These are phyloP conservation scores for Ganoderma resinaceum DNA, from an alignment of 1,284 basidiomycete species.

Conservation along the genomic window DNA sequence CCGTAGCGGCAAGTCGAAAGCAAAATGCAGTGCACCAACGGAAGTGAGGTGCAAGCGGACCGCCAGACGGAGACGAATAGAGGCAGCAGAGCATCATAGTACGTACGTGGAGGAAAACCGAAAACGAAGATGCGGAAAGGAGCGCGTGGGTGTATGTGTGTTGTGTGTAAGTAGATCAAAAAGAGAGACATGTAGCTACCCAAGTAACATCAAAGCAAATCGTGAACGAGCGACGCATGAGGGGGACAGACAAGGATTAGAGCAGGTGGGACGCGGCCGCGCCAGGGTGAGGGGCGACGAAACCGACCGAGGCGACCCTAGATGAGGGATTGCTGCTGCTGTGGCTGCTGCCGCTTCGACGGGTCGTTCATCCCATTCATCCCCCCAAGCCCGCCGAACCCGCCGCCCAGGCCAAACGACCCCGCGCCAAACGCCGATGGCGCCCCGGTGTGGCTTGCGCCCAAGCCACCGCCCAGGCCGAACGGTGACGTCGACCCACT, in stretches of 20 bases:
- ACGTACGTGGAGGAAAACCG: background rate
- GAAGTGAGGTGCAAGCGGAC: background rate
- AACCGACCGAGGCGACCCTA: conserved; percentile 27
- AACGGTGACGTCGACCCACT: conserved; percentile 31
- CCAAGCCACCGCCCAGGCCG: conserved; percentile 19
- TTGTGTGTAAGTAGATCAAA: background rate
- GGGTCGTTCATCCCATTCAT: conserved; percentile 30
- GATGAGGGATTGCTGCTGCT: conserved; percentile 48
- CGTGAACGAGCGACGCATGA: background rate
- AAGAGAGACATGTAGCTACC: conserved; percentile 1
- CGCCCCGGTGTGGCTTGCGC: conserved; percentile 17
- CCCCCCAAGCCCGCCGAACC: conserved; percentile 14
- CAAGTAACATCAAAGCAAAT: conserved; percentile 2
- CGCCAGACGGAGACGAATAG: background rate
- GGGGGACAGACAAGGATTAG: background rate
- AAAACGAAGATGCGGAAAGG: background rate
- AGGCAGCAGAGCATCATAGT: too few relatives aligned
- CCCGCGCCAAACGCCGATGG: conserved; percentile 19
- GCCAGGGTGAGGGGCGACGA: background rate
- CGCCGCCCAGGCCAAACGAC: conserved; percentile 29
- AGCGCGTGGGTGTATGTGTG: background rate
- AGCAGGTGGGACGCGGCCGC: background rate
- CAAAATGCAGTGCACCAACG: background rate
- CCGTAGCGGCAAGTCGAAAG: background rate
- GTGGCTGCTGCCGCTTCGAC: conserved; percentile 37